A percentile compares a stretch with the other conserved stretches of the same genome.
These are phyloP conservation scores for Cardamine resedifolia DNA, from an alignment of 345 rosid genomes.

Conservation along the genomic window DNA sequence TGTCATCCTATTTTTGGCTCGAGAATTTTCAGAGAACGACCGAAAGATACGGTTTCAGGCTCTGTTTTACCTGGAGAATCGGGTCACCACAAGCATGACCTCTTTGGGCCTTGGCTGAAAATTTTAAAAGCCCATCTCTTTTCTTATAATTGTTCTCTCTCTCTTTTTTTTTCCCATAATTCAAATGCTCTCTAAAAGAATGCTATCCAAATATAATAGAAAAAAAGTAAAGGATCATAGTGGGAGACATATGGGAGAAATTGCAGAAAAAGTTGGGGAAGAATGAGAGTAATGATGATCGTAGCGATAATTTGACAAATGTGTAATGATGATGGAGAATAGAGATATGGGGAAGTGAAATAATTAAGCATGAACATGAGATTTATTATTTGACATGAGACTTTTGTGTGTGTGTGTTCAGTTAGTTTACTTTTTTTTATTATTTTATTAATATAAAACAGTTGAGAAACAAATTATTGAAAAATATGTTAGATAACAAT, in stretches of 20 bases:
- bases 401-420: constrained; percentile 27
- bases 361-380: constrained; percentile 59
- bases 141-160: neutral
- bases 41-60: neutral
- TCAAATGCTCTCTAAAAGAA: neutral
- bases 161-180: too few relatives aligned
- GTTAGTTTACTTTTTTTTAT: neutral
- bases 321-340: constrained; percentile 40
- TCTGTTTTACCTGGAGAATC: constrained; percentile 8
- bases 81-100: constrained; percentile 24
- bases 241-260: neutral
- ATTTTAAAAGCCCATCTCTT: neutral
- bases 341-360: constrained; percentile 54
- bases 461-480: neutral
- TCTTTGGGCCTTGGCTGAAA: neutral
- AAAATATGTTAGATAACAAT: neutral
- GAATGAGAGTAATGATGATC: neutral
- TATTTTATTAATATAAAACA: neutral
- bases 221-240: neutral
- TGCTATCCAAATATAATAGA: neutral
- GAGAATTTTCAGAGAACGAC: neutral
- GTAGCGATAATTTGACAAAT: neutral
- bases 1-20: constrained; percentile 25
- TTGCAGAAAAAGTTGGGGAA: neutral
- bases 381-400: constrained; percentile 52